Conservation (phyloP, 768 basidiomycete genomes). For the Hortiboletus campestris region DNA sequence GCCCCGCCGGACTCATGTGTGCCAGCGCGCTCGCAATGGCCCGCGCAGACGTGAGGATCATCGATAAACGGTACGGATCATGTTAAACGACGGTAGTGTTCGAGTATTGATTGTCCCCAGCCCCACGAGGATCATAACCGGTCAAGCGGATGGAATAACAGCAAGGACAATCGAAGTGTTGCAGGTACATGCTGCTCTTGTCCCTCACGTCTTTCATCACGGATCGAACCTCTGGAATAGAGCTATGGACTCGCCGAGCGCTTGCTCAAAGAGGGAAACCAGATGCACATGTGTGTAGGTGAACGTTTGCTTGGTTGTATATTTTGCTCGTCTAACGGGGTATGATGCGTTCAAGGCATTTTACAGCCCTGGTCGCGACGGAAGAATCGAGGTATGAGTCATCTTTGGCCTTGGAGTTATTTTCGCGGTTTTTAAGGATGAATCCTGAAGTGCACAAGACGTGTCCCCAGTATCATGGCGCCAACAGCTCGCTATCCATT, state of each 20-base stretch:
- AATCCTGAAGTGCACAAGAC: constrained; percentile 51
- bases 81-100: neutral
- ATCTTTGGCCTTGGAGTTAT: neutral
- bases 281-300: constrained; percentile 65
- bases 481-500: constrained; percentile 39
- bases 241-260: constrained; percentile 34
- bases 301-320: neutral
- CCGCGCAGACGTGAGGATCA: constrained; percentile 43
- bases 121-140: constrained; percentile 39
- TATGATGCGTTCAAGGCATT: constrained; percentile 30
- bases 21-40: constrained; percentile 51
- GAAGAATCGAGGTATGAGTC: constrained; percentile 54
- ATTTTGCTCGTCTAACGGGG: no score
- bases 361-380: constrained; percentile 59
- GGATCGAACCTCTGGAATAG: neutral
- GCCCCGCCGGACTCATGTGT: constrained; percentile 64
- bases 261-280: constrained; percentile 57
- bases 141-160: constrained; percentile 52
- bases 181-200: no score
- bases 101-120: constrained; percentile 21
- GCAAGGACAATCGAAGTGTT: constrained; percentile 43
- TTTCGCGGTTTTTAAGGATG: neutral
- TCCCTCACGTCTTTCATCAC: neutral
- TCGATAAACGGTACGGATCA: constrained; percentile 42
- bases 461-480: constrained; percentile 54